Base-by-base conservation (phyloP, 2,329 filamentous ascomycete species). In the Diaporthe nobilis region DNA sequence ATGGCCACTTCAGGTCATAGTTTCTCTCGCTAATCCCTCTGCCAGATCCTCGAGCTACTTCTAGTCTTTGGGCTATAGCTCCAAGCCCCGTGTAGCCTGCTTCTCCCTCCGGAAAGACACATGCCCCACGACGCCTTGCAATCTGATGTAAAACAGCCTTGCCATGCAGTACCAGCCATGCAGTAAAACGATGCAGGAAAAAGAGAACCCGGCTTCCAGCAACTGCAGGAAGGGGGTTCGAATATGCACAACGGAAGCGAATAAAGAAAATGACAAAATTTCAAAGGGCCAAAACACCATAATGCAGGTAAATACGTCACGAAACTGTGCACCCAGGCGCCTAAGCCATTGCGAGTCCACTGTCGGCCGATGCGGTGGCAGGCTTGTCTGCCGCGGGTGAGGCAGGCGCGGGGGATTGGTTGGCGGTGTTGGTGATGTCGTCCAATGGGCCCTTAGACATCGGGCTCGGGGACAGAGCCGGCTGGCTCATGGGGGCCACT, bases 321-420 rank as follows among this genome's bases (percentile, higher is more conserved):
- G 34, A 49, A 37, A 61, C 49, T 47, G 17, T 75, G 71, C 61
- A 78, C 74, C 17, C 73, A 6, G 44, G 39, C 39, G 20, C 61
- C 58, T 65, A 77, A 34, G 73, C 55, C 72, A 82, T 68, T 0
- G 79, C 80, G 3, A 81, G 78, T 28, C 80, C 80, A 67, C 81
- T 82, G 74, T 82, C 80, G n/a, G 80, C 76, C 3, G 80, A 81
- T 17, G 77, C 77, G 28, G 77, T 78, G 10, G 77, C 63, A 22
- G 78, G 73, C 42, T 78, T 77, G 20, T 75, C 61, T 37, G 76
- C 75, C 42, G 55, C 65, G 20, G 58, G 65, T 4, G 70, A 51
- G 25, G 53, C 20, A 25, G 57, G n/a, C 15, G 70, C 55, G 15
- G 74, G 74, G 7, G 71, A 65, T 39, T 65, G 58, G n/a, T 42